Evolutionary conservation across 768 basidiomycete species (phyloP), one percentile per base, ranked within the genome.

Genomic region (Amanita inopinata): DNA sequence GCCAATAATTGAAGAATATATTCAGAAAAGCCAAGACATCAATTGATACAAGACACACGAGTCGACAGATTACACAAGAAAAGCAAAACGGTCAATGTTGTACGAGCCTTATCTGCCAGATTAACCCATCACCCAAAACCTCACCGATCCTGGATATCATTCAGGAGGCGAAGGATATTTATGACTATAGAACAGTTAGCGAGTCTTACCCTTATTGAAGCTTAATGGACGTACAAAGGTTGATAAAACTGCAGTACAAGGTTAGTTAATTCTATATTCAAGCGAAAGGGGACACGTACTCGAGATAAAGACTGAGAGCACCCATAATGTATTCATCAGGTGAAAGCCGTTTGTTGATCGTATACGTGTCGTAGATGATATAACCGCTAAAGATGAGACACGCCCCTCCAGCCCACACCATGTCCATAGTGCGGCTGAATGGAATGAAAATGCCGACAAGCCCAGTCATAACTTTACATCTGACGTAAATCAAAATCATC

Each of bases 271-370:
- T 2, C 31, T 28, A 20, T 7, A 33, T 39, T 11, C 22, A 1
- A 34, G 40, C 18, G 35, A 14, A 36, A 5, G 34, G 25, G 47
- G 30, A n/a, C 7, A 80, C 80, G 51, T 63, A 85, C 78, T 97
- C 94, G 43, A 97, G 80, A 64, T 97, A 98, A n/a, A 98, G 76
- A 50, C 80, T 83, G 55, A 97, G 83, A 12, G 89, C 73, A 25
- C 82, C 94, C 67, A 96, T 66, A 51, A 96, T 91, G 59, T 76
- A 91, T 60, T 99, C 96, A 50, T 99, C 96, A 3, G 91, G 89
- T 1, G 85, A 88, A 14, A 96, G 66, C 46, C 79, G 78, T 53
- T 80, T 81, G 64, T 87, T 90, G 69, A 98, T 93, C 49, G 78
- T 58, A 59, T 84, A 91, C 2, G 94, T 97, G 60, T 93, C 90